Conservation (phyloP, 768 basidiomycete species). For the Roridomyces roridus region DNA sequence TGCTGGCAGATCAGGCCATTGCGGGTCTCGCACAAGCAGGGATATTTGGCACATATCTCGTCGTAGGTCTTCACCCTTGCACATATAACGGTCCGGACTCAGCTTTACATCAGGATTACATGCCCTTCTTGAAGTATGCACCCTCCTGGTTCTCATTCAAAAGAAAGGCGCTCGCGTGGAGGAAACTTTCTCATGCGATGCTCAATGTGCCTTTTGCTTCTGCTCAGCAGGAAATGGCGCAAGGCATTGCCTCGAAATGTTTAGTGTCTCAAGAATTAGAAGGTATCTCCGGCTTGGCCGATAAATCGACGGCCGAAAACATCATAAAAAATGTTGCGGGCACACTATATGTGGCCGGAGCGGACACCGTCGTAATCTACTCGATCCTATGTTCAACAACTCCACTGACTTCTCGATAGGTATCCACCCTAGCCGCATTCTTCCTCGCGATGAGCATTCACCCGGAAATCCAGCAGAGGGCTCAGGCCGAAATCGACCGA, state of each 20-base stretch:
- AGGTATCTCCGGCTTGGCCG: conserved; percentile 21
- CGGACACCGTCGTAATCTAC: conserved; percentile 46
- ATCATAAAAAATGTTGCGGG: conserved; percentile 50
- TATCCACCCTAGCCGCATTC: no score
- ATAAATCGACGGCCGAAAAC: conserved; percentile 38
- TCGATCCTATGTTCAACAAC: no score
- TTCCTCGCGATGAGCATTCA: conserved; percentile 46
- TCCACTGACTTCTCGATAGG: no score
- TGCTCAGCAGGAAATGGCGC: conserved; percentile 40
- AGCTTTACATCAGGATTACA: conserved; percentile 35
- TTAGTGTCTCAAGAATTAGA: conserved; percentile 46
- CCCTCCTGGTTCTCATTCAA: conserved; percentile 51
- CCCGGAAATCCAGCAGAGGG: conserved; percentile 43
- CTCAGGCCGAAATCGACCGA: conserved; percentile 45
- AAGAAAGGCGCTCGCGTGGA: conserved; percentile 44
- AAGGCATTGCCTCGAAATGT: conserved; percentile 37
- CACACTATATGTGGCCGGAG: conserved; percentile 47
- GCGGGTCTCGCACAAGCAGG: conserved; percentile 42
- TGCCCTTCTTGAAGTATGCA: conserved; percentile 44
- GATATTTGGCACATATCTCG: conserved; percentile 50
- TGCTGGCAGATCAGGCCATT: conserved; percentile 46
- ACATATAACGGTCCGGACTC: not conserved
- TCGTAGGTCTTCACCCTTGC: conserved; percentile 34
- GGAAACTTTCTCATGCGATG: conserved; percentile 39
- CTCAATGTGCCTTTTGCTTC: conserved; percentile 44